Evolutionary conservation across 169 alveolate genomes (phyloP).

Genomic region (Cryptosporidium ubiquitum): DNA sequence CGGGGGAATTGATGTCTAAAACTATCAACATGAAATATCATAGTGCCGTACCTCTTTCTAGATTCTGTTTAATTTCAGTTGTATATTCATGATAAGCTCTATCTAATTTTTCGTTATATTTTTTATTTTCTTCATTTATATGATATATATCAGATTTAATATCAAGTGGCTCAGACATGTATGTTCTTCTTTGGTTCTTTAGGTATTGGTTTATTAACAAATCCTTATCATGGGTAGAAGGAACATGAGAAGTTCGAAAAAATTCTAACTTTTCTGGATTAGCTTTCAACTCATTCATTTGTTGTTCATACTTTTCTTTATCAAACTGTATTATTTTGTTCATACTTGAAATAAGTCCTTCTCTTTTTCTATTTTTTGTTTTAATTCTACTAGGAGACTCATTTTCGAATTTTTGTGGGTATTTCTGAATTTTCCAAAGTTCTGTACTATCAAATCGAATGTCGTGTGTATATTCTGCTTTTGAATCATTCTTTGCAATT

Average conservation of each 20-base stretch:
- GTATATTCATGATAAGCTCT: slow-evolving; percentile 32
- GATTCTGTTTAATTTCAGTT: slow-evolving; percentile 31
- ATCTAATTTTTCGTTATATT: slow-evolving; percentile 40
- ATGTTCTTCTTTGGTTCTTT: slow-evolving; percentile 22
- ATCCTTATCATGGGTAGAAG: slow-evolving; percentile 17
- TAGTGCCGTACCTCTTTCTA: slow-evolving; percentile 66
- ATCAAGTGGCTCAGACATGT: neutral
- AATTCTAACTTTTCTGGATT: slow-evolving; percentile 24
- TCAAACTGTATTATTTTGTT: slow-evolving; percentile 9
- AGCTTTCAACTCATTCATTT: slow-evolving; percentile 13
- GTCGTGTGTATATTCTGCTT: neutral
- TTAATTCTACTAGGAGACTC: neutral
- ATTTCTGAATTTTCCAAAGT: slow-evolving; percentile 20
- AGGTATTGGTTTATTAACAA: slow-evolving; percentile 19
- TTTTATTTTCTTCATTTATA: slow-evolving; percentile 25
- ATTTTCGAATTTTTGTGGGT: neutral
- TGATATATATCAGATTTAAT: slow-evolving; percentile 1
- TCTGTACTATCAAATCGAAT: slow-evolving; percentile 1
- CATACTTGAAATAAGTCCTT: slow-evolving; percentile 2
- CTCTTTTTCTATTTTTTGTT: neutral
- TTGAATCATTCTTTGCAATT: neutral
- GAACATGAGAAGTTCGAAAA: slow-evolving; percentile 28
- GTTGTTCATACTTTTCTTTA: slow-evolving; percentile 37
- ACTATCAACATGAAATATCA: neutral
- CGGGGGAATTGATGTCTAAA: neutral